Base-by-base conservation (phyloP, 78 protist genomes). In the Mastigamoeba balamuthi region DNA sequence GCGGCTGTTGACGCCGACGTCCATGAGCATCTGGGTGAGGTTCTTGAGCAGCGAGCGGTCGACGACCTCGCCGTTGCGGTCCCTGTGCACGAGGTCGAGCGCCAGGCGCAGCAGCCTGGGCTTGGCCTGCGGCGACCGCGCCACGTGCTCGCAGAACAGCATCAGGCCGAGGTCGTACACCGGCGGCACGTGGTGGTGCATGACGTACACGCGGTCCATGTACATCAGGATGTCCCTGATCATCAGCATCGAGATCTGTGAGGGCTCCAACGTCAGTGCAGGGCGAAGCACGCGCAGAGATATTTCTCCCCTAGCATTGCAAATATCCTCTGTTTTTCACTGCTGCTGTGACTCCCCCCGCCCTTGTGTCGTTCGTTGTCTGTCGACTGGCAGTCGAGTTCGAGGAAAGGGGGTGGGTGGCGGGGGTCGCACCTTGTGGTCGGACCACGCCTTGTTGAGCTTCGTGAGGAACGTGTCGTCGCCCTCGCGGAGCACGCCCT, bases 221-320 rank as follows among this genome's bases (percentile, higher is more conserved):
- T 93, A 93, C 96, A 93, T 88, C 42, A 93, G 87, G 17, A 93
- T 93, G 70, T 93, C 96, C 7, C 92, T 80, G 37, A 93, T 88
- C 96, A 93, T 93, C 17, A 75, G 25, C 91, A 87, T 84, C 28
- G 91, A 66, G n/a, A n/a, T n/a, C n/a, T n/a, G n/a, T n/a, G n/a
- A n/a, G n/a, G n/a, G n/a, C n/a, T n/a, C n/a, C n/a, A n/a, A n/a
- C n/a, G n/a, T n/a, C n/a, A n/a, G n/a, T n/a, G n/a, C n/a, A n/a
- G n/a, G n/a, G n/a, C n/a, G n/a, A n/a, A n/a, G n/a, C n/a, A n/a
- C n/a, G n/a, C n/a, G n/a, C n/a, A n/a, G n/a, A n/a, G n/a, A n/a
- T n/a, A n/a, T n/a, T n/a, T n/a, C n/a, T n/a, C n/a, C n/a, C n/a
- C n/a, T n/a, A n/a, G n/a, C n/a, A n/a, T n/a, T n/a, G n/a, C n/a